These are phyloP conservation scores for Yarrowia bubula DNA, from an alignment of 805 yeast genomes.

Conservation along the genomic window DNA sequence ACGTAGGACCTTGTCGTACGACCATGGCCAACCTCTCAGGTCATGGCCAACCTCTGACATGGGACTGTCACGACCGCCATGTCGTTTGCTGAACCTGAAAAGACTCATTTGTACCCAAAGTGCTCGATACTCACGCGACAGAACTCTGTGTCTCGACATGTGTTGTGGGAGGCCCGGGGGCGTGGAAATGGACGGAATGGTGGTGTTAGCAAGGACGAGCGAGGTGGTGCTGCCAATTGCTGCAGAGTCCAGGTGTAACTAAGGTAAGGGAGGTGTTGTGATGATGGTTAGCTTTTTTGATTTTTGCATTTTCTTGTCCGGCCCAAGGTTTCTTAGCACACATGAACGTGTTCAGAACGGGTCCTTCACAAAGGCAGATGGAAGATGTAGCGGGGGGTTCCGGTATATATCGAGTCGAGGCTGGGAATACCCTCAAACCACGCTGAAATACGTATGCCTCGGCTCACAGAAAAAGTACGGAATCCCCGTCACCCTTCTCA, in stretches of 20 bases:
- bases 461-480: too few species aligned
- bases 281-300: constrained; percentile 24
- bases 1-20: too few species aligned
- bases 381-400: too few species aligned
- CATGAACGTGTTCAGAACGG: constrained; percentile 24
- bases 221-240: constrained; percentile 25
- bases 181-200: constrained; percentile 23
- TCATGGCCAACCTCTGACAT: too few species aligned
- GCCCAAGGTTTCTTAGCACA: constrained; percentile 3
- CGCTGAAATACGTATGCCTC: too few species aligned
- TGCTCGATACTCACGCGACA: constrained; percentile 22
- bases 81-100: too few species aligned
- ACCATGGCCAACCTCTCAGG: too few species aligned
- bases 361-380: too few species aligned
- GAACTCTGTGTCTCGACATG: constrained; percentile 27
- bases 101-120: not conserved
- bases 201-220: constrained; percentile 22
- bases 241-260: constrained; percentile 20
- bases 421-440: too few species aligned
- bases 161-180: constrained; percentile 24
- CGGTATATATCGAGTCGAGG: too few species aligned
- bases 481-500: not conserved
- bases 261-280: constrained; percentile 25
- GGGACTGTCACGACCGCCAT: too few species aligned
- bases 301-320: constrained; percentile 9